A percentile compares a stretch with the other conserved stretches of the same genome.
Evolutionary conservation across 2,329 filamentous ascomycete genomes (phyloP).

Genomic region (Neurospora sp.): DNA sequence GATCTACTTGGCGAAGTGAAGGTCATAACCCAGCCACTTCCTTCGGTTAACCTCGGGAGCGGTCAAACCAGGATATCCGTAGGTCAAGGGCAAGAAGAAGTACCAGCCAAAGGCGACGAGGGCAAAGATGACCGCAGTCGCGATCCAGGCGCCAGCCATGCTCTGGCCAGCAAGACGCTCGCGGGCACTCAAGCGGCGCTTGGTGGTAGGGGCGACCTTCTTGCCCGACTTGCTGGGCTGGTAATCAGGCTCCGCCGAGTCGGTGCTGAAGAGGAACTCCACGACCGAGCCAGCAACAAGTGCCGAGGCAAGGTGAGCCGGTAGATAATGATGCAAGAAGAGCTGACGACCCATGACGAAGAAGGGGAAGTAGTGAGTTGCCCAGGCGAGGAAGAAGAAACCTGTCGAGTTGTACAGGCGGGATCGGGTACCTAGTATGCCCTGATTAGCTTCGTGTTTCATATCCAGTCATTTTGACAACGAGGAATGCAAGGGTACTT

Average conservation of each 20-base stretch:
- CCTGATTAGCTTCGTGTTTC: conserved; percentile 21
- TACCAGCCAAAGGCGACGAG: conserved; percentile 69
- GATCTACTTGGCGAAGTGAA: conserved; percentile 92
- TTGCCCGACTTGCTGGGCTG: conserved; percentile 33
- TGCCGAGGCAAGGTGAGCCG: conserved; percentile 82
- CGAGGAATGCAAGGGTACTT: conserved; percentile 37
- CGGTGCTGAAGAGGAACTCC: conserved; percentile 92
- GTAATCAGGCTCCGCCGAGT: conserved; percentile 56
- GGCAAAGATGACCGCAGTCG: conserved; percentile 57
- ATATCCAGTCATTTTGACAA: background rate
- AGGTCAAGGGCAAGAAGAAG: conserved; percentile 92
- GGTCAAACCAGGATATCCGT: conserved; percentile 80
- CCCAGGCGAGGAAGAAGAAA: conserved; percentile 98
- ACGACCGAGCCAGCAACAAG: conserved; percentile 85
- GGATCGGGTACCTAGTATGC: conserved; percentile 63
- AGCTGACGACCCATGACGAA: conserved; percentile 97
- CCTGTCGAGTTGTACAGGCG: conserved; percentile 97
- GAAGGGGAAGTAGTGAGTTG: conserved; percentile 94
- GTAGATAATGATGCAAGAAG: conserved; percentile 96
- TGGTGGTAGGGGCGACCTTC: conserved; percentile 32
- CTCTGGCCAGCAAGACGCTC: conserved; percentile 76
- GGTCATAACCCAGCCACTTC: conserved; percentile 94
- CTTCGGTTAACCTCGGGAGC: conserved; percentile 70
- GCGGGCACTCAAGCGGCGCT: conserved; percentile 63
- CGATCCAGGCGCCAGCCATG: conserved; percentile 70